phyloP scores from a whole-genome alignment of 768 basidiomycete genomes.

The Zangia roseola region DNA sequence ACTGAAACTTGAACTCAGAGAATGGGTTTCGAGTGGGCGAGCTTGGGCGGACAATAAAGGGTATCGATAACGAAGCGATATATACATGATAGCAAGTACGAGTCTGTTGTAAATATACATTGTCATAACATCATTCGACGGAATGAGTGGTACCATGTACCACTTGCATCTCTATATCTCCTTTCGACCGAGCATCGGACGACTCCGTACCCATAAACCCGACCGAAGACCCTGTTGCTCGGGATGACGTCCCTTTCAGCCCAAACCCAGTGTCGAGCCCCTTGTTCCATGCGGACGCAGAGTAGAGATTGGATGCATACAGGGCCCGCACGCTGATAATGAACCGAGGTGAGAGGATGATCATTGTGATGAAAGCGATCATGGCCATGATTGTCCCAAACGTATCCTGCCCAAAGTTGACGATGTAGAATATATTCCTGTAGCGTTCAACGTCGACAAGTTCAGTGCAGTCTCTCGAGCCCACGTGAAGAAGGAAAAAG shows the following conservation, averaged over 20 bases:
- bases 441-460: background rate
- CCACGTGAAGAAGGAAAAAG: no score
- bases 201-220: background rate
- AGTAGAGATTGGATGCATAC: background rate
- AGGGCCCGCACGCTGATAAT: conserved; percentile 17
- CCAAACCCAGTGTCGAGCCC: conserved; percentile 19
- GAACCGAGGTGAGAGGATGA: conserved; percentile 17
- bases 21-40: no score
- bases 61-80: no score
- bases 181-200: background rate
- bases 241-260: background rate
- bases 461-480: background rate
- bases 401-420: conserved; percentile 2
- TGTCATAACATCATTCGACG: no score
- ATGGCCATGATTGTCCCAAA: background rate
- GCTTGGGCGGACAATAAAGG: no score
- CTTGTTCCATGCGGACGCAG: background rate
- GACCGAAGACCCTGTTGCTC: background rate
- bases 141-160: no score
- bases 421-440: conserved; percentile 14
- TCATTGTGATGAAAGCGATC: background rate
- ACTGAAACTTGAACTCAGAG: no score
- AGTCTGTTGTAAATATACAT: no score
- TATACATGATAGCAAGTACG: no score
- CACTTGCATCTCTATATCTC: conserved; percentile 6